Conservation (phyloP, 2,329 filamentous ascomycete genomes). For the Epichloe uncinata region DNA sequence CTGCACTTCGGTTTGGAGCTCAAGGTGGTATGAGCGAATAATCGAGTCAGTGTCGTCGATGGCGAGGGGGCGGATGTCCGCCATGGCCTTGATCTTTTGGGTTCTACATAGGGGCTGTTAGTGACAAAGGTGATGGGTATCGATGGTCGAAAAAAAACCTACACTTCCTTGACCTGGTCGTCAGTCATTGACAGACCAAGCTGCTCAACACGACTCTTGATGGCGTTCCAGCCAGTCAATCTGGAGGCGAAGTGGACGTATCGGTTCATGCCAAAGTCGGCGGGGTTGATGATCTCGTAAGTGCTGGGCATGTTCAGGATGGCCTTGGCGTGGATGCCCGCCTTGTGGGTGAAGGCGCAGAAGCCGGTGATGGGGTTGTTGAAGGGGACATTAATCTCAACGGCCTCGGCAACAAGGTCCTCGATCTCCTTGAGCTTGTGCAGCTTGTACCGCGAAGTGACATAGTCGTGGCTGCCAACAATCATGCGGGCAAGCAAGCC, state of each 20-base stretch:
- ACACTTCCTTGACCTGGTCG: constrained; percentile 20
- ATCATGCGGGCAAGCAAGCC: constrained; percentile 24
- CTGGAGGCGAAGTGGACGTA: constrained; percentile 51
- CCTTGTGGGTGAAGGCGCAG: constrained; percentile 21
- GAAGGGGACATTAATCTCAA: constrained; percentile 13
- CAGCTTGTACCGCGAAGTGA: constrained; percentile 51
- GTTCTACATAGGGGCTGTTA: constrained; percentile 25
- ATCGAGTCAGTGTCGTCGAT: constrained; percentile 85
- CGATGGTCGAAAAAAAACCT: constrained; percentile 6
- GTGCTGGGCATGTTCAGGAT: constrained; percentile 28
- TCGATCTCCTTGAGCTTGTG: constrained; percentile 78
- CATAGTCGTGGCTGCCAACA: constrained; percentile 8
- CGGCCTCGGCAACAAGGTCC: constrained; percentile 53
- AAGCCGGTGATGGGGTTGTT: constrained; percentile 22
- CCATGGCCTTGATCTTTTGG: constrained; percentile 77
- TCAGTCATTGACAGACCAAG: constrained; percentile 48
- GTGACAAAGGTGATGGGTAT: neutral
- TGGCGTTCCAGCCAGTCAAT: constrained; percentile 86
- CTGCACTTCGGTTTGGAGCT: constrained; percentile 11
- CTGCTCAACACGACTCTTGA: constrained; percentile 80
- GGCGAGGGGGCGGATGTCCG: constrained; percentile 71
- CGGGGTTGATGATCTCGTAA: constrained; percentile 83
- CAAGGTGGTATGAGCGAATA: constrained; percentile 62
- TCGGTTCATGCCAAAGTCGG: constrained; percentile 31
- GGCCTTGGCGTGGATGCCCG: constrained; percentile 23